phyloP scores from a whole-genome alignment of 148 eudicot genomes.

The Chenopodium quinoa region DNA sequence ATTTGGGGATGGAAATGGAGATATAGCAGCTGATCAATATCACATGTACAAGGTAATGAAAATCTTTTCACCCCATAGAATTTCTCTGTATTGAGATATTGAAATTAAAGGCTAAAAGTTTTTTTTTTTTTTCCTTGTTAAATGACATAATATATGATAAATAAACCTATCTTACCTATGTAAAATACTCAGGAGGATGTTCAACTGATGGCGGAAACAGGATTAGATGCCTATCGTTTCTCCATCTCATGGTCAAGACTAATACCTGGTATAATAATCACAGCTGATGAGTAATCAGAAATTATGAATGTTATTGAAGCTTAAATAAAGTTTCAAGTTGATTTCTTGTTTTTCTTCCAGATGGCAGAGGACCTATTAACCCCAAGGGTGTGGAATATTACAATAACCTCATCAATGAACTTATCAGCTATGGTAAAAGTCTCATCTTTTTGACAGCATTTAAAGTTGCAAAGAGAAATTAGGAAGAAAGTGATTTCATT shows the following conservation, averaged over 20 bases:
- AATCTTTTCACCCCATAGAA: no score
- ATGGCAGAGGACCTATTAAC: constrained; percentile 48
- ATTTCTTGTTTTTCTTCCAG: constrained; percentile 22
- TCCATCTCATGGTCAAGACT: constrained; percentile 68
- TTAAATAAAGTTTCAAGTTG: neutral
- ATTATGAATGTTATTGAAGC: neutral
- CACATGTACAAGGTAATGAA: constrained; percentile 39
- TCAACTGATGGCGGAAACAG: constrained; percentile 50
- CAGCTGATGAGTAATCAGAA: neutral
- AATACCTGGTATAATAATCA: constrained; percentile 38
- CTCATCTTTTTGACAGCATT: neutral
- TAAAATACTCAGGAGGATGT: constrained; percentile 47
- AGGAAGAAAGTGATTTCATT: neutral
- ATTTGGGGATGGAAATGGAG: constrained; percentile 19
- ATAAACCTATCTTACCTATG: no score
- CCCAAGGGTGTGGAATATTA: constrained; percentile 49
- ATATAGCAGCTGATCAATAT: constrained; percentile 38
- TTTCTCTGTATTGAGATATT: neutral
- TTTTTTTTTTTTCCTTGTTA: neutral
- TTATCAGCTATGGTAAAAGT: constrained; percentile 44
- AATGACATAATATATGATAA: no score
- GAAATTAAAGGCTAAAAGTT: neutral
- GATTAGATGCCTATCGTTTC: constrained; percentile 54
- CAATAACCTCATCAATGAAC: constrained; percentile 58
- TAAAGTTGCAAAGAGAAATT: neutral